Conservation (phyloP, 2,329 filamentous ascomycete genomes). For the Trichoderma polysporum region DNA sequence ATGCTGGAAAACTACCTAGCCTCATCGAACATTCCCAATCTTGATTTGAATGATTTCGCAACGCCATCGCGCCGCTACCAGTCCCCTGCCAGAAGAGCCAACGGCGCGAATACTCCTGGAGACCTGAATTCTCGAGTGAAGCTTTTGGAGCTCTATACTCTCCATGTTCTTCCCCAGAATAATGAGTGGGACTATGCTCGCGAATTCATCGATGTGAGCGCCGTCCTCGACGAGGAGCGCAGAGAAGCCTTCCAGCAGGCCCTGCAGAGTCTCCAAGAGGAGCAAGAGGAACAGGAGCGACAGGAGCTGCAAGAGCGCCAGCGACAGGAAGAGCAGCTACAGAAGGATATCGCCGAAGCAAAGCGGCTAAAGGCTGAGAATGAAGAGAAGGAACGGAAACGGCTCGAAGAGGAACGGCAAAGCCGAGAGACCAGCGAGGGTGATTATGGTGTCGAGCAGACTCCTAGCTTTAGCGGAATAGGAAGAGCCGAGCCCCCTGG, state of each 20-base stretch:
- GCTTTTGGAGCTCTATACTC: constrained; percentile 90
- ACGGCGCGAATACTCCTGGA: constrained; percentile 76
- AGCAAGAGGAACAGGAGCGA: constrained; percentile 71
- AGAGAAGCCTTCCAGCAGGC: constrained; percentile 87
- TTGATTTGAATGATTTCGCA: constrained; percentile 64
- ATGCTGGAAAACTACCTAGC: constrained; percentile 87
- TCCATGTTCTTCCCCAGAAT: constrained; percentile 91
- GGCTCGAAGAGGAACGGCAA: constrained; percentile 54
- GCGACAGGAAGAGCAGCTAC: constrained; percentile 56
- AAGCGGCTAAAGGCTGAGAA: constrained; percentile 57
- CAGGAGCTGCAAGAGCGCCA: constrained; percentile 60
- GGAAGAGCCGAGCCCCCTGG: constrained; percentile 35
- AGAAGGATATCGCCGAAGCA: constrained; percentile 57
- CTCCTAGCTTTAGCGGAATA: constrained; percentile 40
- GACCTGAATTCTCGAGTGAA: constrained; percentile 84
- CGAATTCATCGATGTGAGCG: constrained; percentile 83
- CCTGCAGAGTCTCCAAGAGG: constrained; percentile 78
- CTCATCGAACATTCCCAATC: constrained; percentile 67
- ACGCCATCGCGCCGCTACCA: constrained; percentile 41
- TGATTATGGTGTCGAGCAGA: constrained; percentile 67
- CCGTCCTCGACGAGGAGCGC: constrained; percentile 87
- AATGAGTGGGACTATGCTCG: constrained; percentile 94
- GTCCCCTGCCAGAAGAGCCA: constrained; percentile 49
- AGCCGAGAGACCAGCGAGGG: constrained; percentile 57
- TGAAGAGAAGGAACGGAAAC: constrained; percentile 53